Evolutionary conservation across 225 moss, liverwort and hornwort species (phyloP), one percentile per base, ranked within the genome.

Genomic region (Pleurozium schreberi): DNA sequence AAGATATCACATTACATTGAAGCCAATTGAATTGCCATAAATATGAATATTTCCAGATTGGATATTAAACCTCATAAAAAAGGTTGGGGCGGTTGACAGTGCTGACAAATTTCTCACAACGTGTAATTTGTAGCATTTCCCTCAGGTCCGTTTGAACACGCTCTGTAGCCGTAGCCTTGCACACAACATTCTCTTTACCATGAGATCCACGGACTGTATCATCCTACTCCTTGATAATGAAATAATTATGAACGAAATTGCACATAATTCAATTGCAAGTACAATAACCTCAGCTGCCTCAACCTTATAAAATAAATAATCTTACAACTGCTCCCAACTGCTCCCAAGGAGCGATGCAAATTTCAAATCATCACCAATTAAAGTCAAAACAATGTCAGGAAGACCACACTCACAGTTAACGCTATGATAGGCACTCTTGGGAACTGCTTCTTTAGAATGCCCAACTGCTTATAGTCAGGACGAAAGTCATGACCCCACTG

Each of bases 401-500:
- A 90, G 82, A 49, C 57, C 68, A 84, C 67, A 90, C 98, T 97
- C 92, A 98, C 98, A 92, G 98, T 98, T 90, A 98, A 88, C 85
- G 97, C 98, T 86, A 98, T 95, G 80, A 98, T 97, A 53, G 98
- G 97, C 90, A 98, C 97, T 90, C 93, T 96, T 74, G 98, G 96
- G 85, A 97, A 98, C 91, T 98, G 98, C 83, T 97, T 98, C 93
- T 97, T 98, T 80, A 98, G 84, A 90, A 97, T 98, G 86, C 97
- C 96, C 83, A 98, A 86, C 89, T 96, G 95, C 86, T 97, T 97
- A 74, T 99, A 99, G 90, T 99, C 97, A 68, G 98, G 97, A 90
- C 98, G 96, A 89, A 99, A 99, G 88, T 99, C 98, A 91, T 99
- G 98, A 82, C 97, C 98, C 97, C 98, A 99, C 76, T 99, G 98